Evolutionary conservation across 768 basidiomycete species (phyloP), one percentile per base, ranked within the genome.

Genomic region (Tulasnella sp.): DNA sequence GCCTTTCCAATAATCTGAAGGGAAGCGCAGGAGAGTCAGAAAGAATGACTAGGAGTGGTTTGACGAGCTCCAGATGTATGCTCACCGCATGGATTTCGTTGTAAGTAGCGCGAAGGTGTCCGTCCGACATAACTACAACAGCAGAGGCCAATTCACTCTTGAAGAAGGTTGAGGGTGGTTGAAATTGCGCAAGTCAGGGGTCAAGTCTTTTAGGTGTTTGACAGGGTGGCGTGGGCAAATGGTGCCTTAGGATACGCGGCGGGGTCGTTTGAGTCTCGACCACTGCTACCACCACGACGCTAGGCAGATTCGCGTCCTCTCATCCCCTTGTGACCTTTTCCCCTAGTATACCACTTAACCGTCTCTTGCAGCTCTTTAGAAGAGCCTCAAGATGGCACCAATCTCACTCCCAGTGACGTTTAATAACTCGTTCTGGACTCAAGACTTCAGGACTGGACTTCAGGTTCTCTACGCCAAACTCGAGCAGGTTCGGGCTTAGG

Each of bases 381-480:
- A 64, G 58, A 6, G 58, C 29, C n/a, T 25, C 58, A 64, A 64
- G 37, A 96, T 96, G 95, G 91, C 94, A 78, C 91, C 93, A 79
- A 85, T 97, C 78, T 93, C 94, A 64, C 89, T 96, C 81, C 95
- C 95, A n/a, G 86, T 94, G 77, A 88, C 88, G 19, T 97, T 97
- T 82, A 89, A 87, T 75, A 96, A 97, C 83, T 96, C 94, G 38
- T 97, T 97, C 85, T 97, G 96, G 96, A 89, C 94, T 19, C 78
- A 79, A 58, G 94, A 96, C 85, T 96, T 94, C 81, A 87, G 93
- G 67, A 88, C 85, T 77, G 96, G 95, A 40, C 86, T 97, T 37
- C 90, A 97, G 78, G 88, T 92, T 31, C 83, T 95, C 39, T 94
- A 89, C 81, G 83, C 81, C 64, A 91, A 93, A 83, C 88, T 95